Conservation (phyloP, 2,329 filamentous ascomycete species). For the Metarhizium humberi region DNA sequence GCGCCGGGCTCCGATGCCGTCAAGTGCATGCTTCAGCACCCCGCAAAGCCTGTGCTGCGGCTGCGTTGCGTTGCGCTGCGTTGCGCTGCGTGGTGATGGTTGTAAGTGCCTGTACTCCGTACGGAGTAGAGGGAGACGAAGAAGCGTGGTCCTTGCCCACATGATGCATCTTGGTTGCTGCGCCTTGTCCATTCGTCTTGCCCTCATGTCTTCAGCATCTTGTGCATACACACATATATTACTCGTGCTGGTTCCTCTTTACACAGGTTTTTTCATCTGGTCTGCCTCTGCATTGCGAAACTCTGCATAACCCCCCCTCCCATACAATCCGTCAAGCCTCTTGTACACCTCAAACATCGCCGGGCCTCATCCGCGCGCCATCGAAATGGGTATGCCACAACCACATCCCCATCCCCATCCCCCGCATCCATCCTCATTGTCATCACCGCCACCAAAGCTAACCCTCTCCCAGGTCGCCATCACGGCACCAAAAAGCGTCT, state of each 20-base stretch:
- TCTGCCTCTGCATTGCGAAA: neutral
- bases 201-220: neutral
- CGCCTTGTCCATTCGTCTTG: neutral
- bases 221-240: neutral
- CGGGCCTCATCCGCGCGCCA: neutral
- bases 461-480: neutral
- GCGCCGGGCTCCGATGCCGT: neutral
- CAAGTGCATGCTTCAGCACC: too few species aligned
- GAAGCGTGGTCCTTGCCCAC: neutral
- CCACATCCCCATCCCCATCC: constrained; percentile 5
- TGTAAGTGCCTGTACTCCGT: too few species aligned
- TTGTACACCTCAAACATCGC: too few species aligned
- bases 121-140: too few species aligned
- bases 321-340: neutral
- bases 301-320: neutral
- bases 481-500: constrained; percentile 30
- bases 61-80: too few species aligned
- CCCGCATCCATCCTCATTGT: too few species aligned
- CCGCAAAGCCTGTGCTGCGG: too few species aligned
- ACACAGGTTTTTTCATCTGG: neutral
- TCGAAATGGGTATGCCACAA: constrained; percentile 15
- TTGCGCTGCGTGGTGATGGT: too few species aligned
- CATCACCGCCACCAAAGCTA: neutral
- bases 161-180: neutral
- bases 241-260: neutral